Evolutionary conservation across 2,329 filamentous ascomycete species (phyloP).

Genomic region (Colletotrichum sp.): DNA sequence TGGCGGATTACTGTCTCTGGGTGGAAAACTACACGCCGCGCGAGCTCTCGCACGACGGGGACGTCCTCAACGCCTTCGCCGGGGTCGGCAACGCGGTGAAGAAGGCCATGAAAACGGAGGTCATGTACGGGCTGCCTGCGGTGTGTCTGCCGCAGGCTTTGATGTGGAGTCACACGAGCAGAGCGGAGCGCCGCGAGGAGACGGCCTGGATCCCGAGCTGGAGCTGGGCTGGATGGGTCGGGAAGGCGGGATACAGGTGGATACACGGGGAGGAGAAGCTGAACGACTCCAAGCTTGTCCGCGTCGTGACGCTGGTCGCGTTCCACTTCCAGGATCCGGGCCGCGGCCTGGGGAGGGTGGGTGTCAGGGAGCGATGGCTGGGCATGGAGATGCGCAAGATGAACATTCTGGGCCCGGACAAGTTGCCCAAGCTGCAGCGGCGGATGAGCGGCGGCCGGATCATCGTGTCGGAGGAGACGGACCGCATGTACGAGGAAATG

Average conservation of each 20-base stretch:
- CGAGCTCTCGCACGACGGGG: not conserved
- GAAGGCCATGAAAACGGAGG: not conserved
- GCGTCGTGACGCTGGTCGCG: not conserved
- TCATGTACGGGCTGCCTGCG: not conserved
- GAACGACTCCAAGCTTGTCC: not conserved
- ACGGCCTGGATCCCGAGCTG: not conserved
- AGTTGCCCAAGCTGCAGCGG: not conserved
- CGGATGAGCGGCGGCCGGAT: not conserved
- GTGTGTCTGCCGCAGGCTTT: not conserved
- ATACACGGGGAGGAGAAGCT: not conserved
- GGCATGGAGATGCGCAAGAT: not conserved
- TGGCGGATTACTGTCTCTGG: slow-evolving; percentile 44
- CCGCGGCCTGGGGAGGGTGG: not conserved
- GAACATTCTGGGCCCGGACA: not conserved
- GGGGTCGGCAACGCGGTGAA: slow-evolving; percentile 5
- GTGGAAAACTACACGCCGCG: slow-evolving; percentile 44
- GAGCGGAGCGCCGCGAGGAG: not conserved
- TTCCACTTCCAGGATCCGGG: not conserved
- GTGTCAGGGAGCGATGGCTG: not conserved
- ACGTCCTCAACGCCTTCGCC: slow-evolving; percentile 16
- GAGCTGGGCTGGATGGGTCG: slow-evolving; percentile 6
- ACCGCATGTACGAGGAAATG: not conserved
- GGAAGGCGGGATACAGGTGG: not conserved
- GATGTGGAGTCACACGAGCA: slow-evolving; percentile 7
- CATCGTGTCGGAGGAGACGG: not conserved